Conservation (phyloP, 768 basidiomycete species). For the Auricularia auricula-judae region DNA sequence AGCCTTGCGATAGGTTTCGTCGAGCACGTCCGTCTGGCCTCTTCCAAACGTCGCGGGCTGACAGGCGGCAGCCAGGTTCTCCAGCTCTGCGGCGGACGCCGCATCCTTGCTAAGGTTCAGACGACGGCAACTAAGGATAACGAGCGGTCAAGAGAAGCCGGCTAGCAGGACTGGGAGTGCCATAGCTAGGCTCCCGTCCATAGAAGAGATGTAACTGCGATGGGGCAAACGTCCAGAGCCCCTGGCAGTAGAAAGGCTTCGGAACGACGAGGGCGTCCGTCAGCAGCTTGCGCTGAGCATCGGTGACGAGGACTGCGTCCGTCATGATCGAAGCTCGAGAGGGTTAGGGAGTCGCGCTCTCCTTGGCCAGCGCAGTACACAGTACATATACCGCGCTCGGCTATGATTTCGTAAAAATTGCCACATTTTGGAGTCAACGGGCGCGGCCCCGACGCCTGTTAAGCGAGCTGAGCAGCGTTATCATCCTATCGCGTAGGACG, state of each 20-base stretch:
- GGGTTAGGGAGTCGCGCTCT: no score
- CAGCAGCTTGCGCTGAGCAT: background rate
- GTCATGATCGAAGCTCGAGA: no score
- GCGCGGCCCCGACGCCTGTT: no score
- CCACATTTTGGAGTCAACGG: no score
- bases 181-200: background rate
- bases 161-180: background rate
- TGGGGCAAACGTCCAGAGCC: background rate
- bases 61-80: constrained; percentile 10
- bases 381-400: no score
- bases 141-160: background rate
- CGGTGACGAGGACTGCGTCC: background rate
- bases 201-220: background rate
- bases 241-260: background rate
- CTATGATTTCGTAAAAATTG: no score
- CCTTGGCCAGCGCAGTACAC: no score
- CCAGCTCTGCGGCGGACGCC: constrained; percentile 3
- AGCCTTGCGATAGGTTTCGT: constrained; percentile 17
- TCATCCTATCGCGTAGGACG: no score
- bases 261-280: background rate
- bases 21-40: constrained; percentile 11
- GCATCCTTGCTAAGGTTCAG: constrained; percentile 4
- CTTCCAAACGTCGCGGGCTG: constrained; percentile 14
- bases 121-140: constrained; percentile 1
- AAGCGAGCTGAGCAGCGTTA: no score